These are phyloP conservation scores for barrel medic (Medicago truncatula) DNA, from an alignment of 306 rosid genomes.

Conservation along the genomic window MtrunA17r5.0-ANR NC_053046.1:14578501-14579000, in stretches of 20 bases:
- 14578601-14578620: not conserved
- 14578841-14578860: not conserved
- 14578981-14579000: constrained; percentile 24
- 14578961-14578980: not conserved
- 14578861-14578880: constrained; percentile 28
- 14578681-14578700: constrained; percentile 69
- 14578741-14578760: constrained; percentile 89
- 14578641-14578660: not conserved
- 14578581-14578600: constrained; percentile 10
- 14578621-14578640: constrained; percentile 1
- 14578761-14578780: constrained; percentile 93
- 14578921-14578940: constrained; percentile 5
- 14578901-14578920: constrained; percentile 11
- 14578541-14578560: constrained; percentile 21
- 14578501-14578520: constrained; percentile 18
- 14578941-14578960: constrained; percentile 1
- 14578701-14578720: constrained; percentile 85
- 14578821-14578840: constrained; percentile 63
- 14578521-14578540: not conserved
- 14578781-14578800: constrained; percentile 93
- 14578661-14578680: constrained; percentile 34
- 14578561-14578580: constrained; percentile 5
- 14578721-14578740: constrained; percentile 89
- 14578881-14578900: constrained; percentile 13
- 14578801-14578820: constrained; percentile 90